phyloP scores from a whole-genome alignment of 225 moss, liverwort and hornwort genomes.

The Physcomitrium patens region DNA sequence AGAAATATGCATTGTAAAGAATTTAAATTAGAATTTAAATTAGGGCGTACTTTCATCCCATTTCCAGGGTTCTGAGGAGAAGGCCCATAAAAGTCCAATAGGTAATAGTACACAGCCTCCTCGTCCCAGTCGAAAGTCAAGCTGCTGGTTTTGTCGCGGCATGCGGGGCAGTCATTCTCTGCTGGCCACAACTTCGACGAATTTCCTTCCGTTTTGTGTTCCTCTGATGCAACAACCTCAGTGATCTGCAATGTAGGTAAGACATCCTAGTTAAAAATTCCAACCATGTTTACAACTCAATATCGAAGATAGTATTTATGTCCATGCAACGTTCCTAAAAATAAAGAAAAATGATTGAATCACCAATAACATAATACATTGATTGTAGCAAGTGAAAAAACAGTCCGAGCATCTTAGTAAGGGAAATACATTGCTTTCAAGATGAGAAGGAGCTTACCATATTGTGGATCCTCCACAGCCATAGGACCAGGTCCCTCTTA shows the following conservation, averaged over 20 bases:
- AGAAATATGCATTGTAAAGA: no score
- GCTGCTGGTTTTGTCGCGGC: slow-evolving; percentile 49
- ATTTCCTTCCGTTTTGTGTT: slow-evolving; percentile 39
- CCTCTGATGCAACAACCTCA: slow-evolving; percentile 62
- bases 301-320: background rate
- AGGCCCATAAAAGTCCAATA: slow-evolving; percentile 67
- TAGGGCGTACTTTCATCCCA: slow-evolving; percentile 13
- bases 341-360: background rate
- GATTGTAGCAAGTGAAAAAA: background rate
- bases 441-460: slow-evolving; percentile 50
- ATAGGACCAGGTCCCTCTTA: slow-evolving; percentile 68
- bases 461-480: slow-evolving; percentile 97
- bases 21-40: no score
- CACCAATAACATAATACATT: background rate
- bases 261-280: background rate
- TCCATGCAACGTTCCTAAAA: background rate
- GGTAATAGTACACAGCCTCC: slow-evolving; percentile 64
- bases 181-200: slow-evolving; percentile 78
- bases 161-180: slow-evolving; percentile 60
- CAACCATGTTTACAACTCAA: background rate
- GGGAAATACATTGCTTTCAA: background rate
- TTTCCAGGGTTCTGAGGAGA: slow-evolving; percentile 29
- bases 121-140: slow-evolving; percentile 75
- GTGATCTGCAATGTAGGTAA: slow-evolving; percentile 57
- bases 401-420: background rate